Conservation (phyloP, 2,329 filamentous ascomycete species). For the Aspergillus hiratsukae region DNA sequence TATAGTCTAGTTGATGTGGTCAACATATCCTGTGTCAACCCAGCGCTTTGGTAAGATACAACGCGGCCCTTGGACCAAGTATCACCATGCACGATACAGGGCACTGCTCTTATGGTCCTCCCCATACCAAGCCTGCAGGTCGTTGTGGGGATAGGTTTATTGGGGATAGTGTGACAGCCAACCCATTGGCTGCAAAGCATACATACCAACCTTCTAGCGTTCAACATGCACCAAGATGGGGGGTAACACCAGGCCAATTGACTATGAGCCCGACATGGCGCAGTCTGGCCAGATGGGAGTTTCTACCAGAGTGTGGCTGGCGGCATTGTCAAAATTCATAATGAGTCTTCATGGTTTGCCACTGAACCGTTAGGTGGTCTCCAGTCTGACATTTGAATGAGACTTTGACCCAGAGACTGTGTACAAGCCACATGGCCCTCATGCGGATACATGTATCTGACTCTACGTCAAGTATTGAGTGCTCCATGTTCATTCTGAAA, state of each 20-base stretch:
- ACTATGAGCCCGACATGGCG: too few species aligned
- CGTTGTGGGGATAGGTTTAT: conserved; percentile 1
- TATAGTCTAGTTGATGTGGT: not conserved
- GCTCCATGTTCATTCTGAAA: too few species aligned
- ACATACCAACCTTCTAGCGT: not conserved
- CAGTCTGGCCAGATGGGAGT: not conserved
- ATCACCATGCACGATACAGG: not conserved
- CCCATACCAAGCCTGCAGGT: not conserved
- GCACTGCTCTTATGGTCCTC: too few species aligned
- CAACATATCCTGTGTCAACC: not conserved
- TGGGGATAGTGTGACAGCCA: not conserved
- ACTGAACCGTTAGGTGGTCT: not conserved
- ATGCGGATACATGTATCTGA: too few species aligned
- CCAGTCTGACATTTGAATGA: too few species aligned
- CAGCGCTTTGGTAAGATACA: not conserved
- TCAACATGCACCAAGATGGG: conserved; percentile 4
- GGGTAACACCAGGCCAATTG: too few species aligned
- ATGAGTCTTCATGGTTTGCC: not conserved
- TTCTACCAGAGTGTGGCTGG: conserved; percentile 1
- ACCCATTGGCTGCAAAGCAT: not conserved
- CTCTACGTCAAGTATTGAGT: too few species aligned
- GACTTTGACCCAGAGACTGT: not conserved
- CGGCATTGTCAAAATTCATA: not conserved
- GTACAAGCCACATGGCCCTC: not conserved
- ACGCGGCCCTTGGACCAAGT: not conserved